A percentile compares a stretch with the other conserved stretches of the same genome.
phyloP scores from a whole-genome alignment of 1,284 basidiomycete genomes.

The Wolfiporia cocos region DNA sequence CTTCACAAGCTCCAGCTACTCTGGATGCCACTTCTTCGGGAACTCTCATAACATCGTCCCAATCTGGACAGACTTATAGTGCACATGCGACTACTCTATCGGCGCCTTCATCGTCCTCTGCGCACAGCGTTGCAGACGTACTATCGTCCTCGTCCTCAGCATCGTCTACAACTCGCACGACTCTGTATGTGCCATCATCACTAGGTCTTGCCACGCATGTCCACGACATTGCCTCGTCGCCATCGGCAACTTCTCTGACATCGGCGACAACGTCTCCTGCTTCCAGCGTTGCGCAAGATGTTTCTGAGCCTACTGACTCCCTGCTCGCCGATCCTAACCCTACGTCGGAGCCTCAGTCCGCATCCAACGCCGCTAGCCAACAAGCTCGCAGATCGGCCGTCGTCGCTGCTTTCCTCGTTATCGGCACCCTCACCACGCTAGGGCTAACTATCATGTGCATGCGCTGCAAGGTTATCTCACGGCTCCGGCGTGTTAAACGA shows the following conservation, averaged over 20 bases:
- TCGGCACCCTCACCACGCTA: slow-evolving; percentile 19
- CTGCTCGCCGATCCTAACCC: slow-evolving; percentile 12
- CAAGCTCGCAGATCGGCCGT: slow-evolving; percentile 18
- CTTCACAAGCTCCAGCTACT: background rate
- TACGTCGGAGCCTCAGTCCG: slow-evolving; percentile 1
- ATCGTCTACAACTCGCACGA: background rate
- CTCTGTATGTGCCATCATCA: background rate
- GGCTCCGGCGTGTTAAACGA: slow-evolving; percentile 8
- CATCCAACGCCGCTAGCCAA: slow-evolving; percentile 13
- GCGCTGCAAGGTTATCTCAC: slow-evolving; percentile 17
- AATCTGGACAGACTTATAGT: too few relatives aligned
- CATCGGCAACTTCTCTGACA: background rate
- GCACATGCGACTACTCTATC: too few relatives aligned
- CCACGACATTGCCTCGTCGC: background rate
- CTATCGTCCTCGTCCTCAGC: too few relatives aligned
- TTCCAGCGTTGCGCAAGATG: background rate
- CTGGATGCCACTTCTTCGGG: background rate
- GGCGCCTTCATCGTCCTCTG: too few relatives aligned
- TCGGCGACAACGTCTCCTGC: background rate
- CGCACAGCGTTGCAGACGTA: too few relatives aligned
- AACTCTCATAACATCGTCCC: too few relatives aligned
- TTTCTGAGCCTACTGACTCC: background rate
- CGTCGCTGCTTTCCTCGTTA: slow-evolving; percentile 21
- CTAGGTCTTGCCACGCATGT: background rate
- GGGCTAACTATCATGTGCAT: slow-evolving; percentile 19